phyloP scores from a whole-genome alignment of 1,284 basidiomycete genomes.

The Serendipita sp. region DNA sequence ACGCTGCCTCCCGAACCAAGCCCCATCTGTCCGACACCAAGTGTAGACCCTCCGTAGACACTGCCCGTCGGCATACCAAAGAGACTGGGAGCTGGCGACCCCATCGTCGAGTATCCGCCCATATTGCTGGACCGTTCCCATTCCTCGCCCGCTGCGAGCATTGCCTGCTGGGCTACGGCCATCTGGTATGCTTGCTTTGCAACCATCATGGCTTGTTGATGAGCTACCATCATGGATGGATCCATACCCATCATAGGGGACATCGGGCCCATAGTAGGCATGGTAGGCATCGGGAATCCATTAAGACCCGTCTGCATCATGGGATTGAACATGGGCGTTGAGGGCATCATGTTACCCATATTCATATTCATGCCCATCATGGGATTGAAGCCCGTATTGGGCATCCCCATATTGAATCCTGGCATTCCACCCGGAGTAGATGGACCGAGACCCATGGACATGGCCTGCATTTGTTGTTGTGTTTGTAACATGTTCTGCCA shows the following conservation, averaged over 20 bases:
- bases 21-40: constrained; percentile 18
- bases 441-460: constrained; percentile 21
- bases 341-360: constrained; percentile 20
- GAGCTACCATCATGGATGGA: constrained; percentile 46
- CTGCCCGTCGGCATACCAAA: constrained; percentile 26
- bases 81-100: constrained; percentile 22
- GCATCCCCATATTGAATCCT: constrained; percentile 19
- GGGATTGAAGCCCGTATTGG: constrained; percentile 11
- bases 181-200: constrained; percentile 77
- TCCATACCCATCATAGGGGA: constrained; percentile 28
- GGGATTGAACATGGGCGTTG: constrained; percentile 28
- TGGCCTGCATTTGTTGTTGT: constrained; percentile 8
- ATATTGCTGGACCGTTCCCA: constrained; percentile 64
- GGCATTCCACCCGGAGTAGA: constrained; percentile 26
- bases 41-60: constrained; percentile 14
- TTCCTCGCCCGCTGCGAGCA: constrained; percentile 66
- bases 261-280: constrained; percentile 15
- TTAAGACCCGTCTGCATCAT: constrained; percentile 32
- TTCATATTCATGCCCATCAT: constrained; percentile 16
- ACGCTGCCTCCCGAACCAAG: constrained; percentile 27
- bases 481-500: background rate
- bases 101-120: constrained; percentile 27
- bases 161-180: constrained; percentile 72
- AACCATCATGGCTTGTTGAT: constrained; percentile 66
- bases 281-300: background rate